Evolutionary conservation across 139 green algal genomes (phyloP).

Genomic region (Tetradesmus obliquus): DNA sequence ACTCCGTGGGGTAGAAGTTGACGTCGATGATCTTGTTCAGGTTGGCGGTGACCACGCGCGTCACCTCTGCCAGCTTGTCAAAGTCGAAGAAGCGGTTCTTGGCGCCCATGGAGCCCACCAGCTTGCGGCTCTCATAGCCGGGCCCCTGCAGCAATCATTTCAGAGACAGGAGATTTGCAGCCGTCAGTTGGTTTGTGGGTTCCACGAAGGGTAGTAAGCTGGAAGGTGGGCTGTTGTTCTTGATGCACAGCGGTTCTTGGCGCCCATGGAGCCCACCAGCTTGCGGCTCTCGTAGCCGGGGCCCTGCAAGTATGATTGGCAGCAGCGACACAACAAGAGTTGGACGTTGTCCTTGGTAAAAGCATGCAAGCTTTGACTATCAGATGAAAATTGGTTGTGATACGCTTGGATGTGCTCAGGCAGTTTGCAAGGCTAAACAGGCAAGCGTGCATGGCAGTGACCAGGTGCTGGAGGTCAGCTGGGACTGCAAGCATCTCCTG

Average conservation of each 20-base stretch:
- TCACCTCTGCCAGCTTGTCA: conserved; percentile 81
- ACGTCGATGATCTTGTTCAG: conserved; percentile 99
- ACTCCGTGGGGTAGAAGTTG: conserved; percentile 98
- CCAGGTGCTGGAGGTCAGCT: not conserved
- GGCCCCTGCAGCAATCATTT: not conserved
- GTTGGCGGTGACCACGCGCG: conserved; percentile 85
- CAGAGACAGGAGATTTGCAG: not conserved
- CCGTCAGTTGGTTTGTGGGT: too few relatives aligned
- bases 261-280: conserved; percentile 86
- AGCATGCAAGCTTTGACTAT: too few relatives aligned
- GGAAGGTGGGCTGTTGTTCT: too few relatives aligned
- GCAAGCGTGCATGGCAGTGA: too few relatives aligned
- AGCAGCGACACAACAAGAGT: too few relatives aligned
- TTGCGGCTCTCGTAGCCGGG: conserved; percentile 65
- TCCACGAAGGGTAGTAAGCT: too few relatives aligned
- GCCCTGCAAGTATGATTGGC: not conserved
- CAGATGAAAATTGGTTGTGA: too few relatives aligned
- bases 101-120: conserved; percentile 86
- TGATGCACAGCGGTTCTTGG: conserved; percentile 62
- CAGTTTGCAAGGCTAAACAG: too few relatives aligned
- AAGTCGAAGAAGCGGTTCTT: conserved; percentile 90
- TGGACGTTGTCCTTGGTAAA: too few relatives aligned
- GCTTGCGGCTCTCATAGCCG: conserved; percentile 76
- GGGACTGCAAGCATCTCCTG: not conserved
- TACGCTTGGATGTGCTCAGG: too few relatives aligned